A percentile compares a stretch with the other conserved stretches of the same genome.
Conservation (phyloP, 805 yeast genomes). For the Phaffomyces antillensis region DNA sequence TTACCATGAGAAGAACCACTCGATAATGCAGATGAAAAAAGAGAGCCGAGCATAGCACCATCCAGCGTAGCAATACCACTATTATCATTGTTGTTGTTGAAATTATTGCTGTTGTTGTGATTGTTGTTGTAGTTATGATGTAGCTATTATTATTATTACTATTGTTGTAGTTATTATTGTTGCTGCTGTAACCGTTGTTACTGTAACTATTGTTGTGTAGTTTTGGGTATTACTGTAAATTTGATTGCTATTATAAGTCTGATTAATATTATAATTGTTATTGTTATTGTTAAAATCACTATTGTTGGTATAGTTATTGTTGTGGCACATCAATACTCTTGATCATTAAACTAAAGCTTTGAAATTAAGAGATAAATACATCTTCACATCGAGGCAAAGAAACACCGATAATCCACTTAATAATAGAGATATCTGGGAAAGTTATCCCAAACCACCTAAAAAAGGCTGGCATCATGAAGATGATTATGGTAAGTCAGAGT, state of each 20-base stretch:
- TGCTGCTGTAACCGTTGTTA: neutral
- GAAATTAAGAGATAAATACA: constrained; percentile 60
- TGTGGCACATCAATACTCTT: constrained; percentile 11
- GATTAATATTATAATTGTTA: neutral
- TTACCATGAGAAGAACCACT: neutral
- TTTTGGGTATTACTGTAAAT: neutral
- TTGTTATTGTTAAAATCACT: neutral
- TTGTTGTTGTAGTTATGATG: too few relatives aligned
- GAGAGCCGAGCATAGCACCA: neutral
- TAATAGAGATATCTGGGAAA: constrained; percentile 46
- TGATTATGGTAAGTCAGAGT: constrained; percentile 20
- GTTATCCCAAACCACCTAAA: constrained; percentile 70
- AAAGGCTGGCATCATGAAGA: constrained; percentile 35
- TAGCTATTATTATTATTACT: too few relatives aligned
- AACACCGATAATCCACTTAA: constrained; percentile 71
- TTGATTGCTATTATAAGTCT: neutral
- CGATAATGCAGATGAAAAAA: neutral
- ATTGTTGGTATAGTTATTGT: neutral
- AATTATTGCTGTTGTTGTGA: too few relatives aligned
- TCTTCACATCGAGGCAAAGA: constrained; percentile 56
- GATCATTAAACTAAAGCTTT: constrained; percentile 21
- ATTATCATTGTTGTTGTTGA: neutral
- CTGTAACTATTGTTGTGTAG: too few relatives aligned
- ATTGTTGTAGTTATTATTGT: too few relatives aligned
- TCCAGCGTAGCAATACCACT: neutral